A percentile compares a stretch with the other conserved stretches of the same genome.
Evolutionary conservation across 2,329 filamentous ascomycete species (phyloP).

Genomic region (Aspergillus puulaauensis): DNA sequence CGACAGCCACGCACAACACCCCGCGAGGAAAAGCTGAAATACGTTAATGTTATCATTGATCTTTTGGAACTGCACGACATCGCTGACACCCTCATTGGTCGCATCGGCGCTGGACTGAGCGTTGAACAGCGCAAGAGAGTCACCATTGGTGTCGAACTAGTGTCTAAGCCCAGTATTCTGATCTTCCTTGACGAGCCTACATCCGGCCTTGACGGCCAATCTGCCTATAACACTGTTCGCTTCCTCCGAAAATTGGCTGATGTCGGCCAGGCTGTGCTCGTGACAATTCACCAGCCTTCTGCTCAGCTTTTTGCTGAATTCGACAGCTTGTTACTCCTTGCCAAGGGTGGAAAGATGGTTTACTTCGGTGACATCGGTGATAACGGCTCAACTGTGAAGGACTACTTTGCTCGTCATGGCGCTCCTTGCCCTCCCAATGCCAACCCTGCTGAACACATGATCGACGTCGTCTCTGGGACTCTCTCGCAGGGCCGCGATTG

Average conservation of each 20-base stretch:
- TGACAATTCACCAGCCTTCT: slow-evolving; percentile 70
- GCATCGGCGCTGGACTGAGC: slow-evolving; percentile 46
- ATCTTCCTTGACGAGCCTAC: slow-evolving; percentile 72
- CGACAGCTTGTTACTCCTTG: slow-evolving; percentile 67
- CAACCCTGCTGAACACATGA: slow-evolving; percentile 62
- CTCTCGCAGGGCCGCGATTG: slow-evolving; percentile 60
- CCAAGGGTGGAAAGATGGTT: slow-evolving; percentile 67
- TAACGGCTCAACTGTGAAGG: slow-evolving; percentile 60
- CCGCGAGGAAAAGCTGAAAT: slow-evolving; percentile 60
- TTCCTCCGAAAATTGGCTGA: slow-evolving; percentile 65
- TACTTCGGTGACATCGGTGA: slow-evolving; percentile 70
- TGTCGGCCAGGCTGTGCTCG: slow-evolving; percentile 67
- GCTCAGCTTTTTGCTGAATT: slow-evolving; percentile 68
- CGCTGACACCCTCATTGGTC: slow-evolving; percentile 61
- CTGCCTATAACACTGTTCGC: slow-evolving; percentile 64
- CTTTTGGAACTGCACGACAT: slow-evolving; percentile 63
- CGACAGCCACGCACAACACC: slow-evolving; percentile 56
- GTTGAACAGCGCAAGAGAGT: slow-evolving; percentile 69
- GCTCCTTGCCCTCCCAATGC: slow-evolving; percentile 61
- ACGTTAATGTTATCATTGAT: slow-evolving; percentile 64
- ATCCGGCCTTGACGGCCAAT: slow-evolving; percentile 66
- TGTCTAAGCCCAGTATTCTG: slow-evolving; percentile 65
- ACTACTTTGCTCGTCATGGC: slow-evolving; percentile 66
- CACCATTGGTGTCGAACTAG: slow-evolving; percentile 71
- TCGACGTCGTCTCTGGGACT: slow-evolving; percentile 49